Conservation (phyloP, 2,329 filamentous ascomycete species). For the Bipolaris sorokiniana region DNA sequence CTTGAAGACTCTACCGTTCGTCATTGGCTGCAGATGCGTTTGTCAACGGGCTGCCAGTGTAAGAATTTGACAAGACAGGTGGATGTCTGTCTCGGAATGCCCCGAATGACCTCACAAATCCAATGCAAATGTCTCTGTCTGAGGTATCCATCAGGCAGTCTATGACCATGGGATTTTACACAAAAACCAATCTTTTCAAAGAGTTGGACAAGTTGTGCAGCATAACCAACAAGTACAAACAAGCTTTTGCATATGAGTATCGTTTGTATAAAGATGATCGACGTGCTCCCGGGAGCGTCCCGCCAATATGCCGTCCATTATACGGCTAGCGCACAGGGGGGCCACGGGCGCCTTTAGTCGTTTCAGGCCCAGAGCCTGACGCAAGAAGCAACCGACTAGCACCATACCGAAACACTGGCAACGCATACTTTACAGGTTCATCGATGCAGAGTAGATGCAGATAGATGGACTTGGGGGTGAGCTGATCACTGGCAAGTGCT, state of each 20-base stretch:
- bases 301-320: slow-evolving; percentile 1
- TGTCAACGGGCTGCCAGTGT: slow-evolving; percentile 10
- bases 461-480: not conserved
- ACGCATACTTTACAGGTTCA: slow-evolving; percentile 1
- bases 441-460: slow-evolving; percentile 8
- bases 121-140: not conserved
- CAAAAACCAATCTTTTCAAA: not conserved
- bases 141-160: not conserved
- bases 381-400: slow-evolving; percentile 7
- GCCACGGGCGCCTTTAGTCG: slow-evolving; percentile 1
- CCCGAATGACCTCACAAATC: not conserved
- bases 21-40: slow-evolving; percentile 6
- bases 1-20: not conserved
- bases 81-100: slow-evolving; percentile 4
- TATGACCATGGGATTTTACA: not conserved
- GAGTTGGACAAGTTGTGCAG: not conserved
- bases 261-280: slow-evolving; percentile 10
- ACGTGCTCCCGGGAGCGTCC: slow-evolving; percentile 7
- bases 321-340: not conserved
- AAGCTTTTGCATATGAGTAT: slow-evolving; percentile 9
- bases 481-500: not conserved
- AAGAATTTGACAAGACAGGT: slow-evolving; percentile 6
- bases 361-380: slow-evolving; percentile 11
- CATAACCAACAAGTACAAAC: not conserved
- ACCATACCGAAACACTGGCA: slow-evolving; percentile 8